A percentile compares a stretch with the other conserved stretches of the same genome.
Evolutionary conservation across 2,329 filamentous ascomycete genomes (phyloP).

Genomic region (Ophiocordyceps australis): DNA sequence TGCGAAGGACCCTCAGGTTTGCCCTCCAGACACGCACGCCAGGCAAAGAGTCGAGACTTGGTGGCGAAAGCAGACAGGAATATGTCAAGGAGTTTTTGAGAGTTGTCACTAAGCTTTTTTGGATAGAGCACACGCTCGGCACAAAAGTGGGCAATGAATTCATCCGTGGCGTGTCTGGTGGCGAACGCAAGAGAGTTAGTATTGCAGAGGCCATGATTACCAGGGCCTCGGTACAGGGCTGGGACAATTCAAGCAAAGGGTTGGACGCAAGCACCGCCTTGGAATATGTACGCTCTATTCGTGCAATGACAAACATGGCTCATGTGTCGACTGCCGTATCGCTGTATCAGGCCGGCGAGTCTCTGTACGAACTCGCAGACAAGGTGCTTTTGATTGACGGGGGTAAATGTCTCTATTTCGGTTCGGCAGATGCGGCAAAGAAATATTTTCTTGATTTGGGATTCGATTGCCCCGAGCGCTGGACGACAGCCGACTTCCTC

Average conservation of each 20-base stretch:
- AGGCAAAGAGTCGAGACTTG: constrained; percentile 23
- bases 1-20: constrained; percentile 48
- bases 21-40: constrained; percentile 48
- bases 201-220: constrained; percentile 50
- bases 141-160: constrained; percentile 54
- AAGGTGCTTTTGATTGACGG: constrained; percentile 60
- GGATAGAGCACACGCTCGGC: constrained; percentile 50
- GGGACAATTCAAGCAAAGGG: constrained; percentile 59
- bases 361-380: constrained; percentile 50
- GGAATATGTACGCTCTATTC: constrained; percentile 47
- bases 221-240: constrained; percentile 46
- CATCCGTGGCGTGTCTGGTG: constrained; percentile 42
- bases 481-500: constrained; percentile 59
- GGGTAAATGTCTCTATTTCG: constrained; percentile 57
- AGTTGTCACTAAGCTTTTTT: constrained; percentile 52
- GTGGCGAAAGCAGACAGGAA: constrained; percentile 39
- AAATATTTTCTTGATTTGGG: constrained; percentile 54
- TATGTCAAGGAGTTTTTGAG: constrained; percentile 32
- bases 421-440: constrained; percentile 42
- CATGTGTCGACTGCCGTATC: constrained; percentile 53
- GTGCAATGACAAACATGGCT: constrained; percentile 51
- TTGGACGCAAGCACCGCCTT: constrained; percentile 56
- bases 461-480: constrained; percentile 51
- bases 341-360: constrained; percentile 53
- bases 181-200: constrained; percentile 55